These are phyloP conservation scores for Maudiozyma saulgeensis DNA, from an alignment of 805 yeast species.

Conservation along the genomic window DNA sequence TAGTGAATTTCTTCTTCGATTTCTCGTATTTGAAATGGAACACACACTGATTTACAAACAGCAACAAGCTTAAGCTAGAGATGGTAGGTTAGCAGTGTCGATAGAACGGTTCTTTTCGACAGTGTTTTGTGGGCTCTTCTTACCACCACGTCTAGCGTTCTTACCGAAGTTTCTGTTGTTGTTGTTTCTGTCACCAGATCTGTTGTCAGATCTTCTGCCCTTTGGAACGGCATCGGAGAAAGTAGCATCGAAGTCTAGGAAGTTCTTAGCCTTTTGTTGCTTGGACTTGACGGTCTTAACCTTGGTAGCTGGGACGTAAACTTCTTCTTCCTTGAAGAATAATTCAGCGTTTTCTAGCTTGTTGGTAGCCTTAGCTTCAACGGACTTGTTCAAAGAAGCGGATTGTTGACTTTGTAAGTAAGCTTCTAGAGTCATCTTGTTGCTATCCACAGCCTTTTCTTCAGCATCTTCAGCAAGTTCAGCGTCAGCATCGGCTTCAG, in stretches of 20 bases:
- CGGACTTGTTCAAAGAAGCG: slow-evolving; percentile 42
- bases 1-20: not conserved
- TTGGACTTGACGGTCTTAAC: slow-evolving; percentile 62
- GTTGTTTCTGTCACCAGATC: not conserved
- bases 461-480: slow-evolving; percentile 46
- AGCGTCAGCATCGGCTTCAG: slow-evolving; percentile 56
- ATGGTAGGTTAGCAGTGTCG: slow-evolving; percentile 64
- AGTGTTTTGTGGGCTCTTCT: slow-evolving; percentile 23
- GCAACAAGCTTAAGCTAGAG: slow-evolving; percentile 37
- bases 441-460: slow-evolving; percentile 33
- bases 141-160: slow-evolving; percentile 29
- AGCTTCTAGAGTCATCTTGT: slow-evolving; percentile 65
- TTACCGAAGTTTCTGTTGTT: slow-evolving; percentile 18
- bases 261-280: slow-evolving; percentile 72
- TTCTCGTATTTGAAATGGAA: not conserved
- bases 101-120: slow-evolving; percentile 31
- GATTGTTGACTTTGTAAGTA: slow-evolving; percentile 52
- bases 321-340: slow-evolving; percentile 56
- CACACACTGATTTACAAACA: not conserved
- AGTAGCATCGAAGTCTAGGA: slow-evolving; percentile 63
- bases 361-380: slow-evolving; percentile 29
- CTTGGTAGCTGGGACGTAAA: slow-evolving; percentile 48
- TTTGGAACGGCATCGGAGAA: slow-evolving; percentile 51
- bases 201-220: slow-evolving; percentile 19
- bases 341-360: slow-evolving; percentile 40